Evolutionary conservation across 768 basidiomycete genomes (phyloP), one percentile per base, ranked within the genome.

Genomic region (Auriscalpium orientale): DNA sequence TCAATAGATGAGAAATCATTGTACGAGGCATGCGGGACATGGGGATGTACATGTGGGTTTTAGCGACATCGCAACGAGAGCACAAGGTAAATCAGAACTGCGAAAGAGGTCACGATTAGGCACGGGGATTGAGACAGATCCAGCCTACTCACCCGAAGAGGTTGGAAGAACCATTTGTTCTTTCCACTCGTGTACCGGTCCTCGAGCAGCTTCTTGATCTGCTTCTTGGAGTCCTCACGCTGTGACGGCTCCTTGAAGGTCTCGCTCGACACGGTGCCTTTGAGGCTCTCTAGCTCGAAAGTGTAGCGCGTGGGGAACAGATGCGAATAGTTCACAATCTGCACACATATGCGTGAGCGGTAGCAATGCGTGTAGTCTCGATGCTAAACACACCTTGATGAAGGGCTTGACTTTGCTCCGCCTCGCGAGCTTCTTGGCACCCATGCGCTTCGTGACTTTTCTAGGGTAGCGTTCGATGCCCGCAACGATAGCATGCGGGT

Each of bases 401-500:
- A 99, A 99, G 64, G 97, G 97, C 83, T 99, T 99, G 75, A 99
- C 87, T 77, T 94, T 95, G 77, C 85, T 93, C 77, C 97, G 82
- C 76, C 79, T 81, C 64, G 87, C 83, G 63, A 98, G 72, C 73
- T 91, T 92, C 82, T 97, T 98, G 73, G 91, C 84, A 62, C 95
- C 91, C 95, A 98, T 98, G 62, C 89, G 87, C 70, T 88, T 89
- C 64, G 92, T 97, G 65, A 98, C 95, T 79, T 98, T 98, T 71
- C 89, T 79, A 16, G 97, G 97, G 84, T 97, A 98, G 64, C 94
- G 85, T 79, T 99, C 95, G 70, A 99, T 84, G 64, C 97, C 97
- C 57, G 94, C 97, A 69, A 98, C 95, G 69, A 99, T 87, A 66
- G 97, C 97, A 72, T 99, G 94, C 62, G 95, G 91, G 78, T 97